Evolutionary conservation across 441 rosid species (phyloP), one percentile per base, ranked within the genome.

Genomic region (Brassica balearica): DNA sequence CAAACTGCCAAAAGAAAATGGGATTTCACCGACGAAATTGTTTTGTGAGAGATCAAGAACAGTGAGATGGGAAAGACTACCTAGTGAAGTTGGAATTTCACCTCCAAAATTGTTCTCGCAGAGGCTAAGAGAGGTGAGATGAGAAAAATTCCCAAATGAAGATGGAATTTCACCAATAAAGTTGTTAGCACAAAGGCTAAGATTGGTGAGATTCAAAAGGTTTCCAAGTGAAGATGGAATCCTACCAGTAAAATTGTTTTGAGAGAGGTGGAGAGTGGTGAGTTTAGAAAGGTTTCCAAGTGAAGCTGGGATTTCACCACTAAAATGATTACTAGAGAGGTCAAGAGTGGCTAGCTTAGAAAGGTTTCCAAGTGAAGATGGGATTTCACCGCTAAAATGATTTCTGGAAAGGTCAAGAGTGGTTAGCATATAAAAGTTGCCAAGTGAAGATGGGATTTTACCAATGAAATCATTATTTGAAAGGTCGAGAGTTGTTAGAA

Each of bases 141-240:
- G 63, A 10, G 63, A 59, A 59, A 59, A 5, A 11, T 20, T 22
- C 10, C 2, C 7, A 59, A 59, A 12, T 20, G 62, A 58, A 19
- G 27, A 58, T 34, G 19, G 74, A 7, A 70, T 56, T 7, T 34
- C 2, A 20, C 65, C 65, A 19, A 0, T 0, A 0, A 56, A 34
- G n/a, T 19, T 0, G 2, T 46, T 70, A 0, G 0, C 0, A 3
- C 1, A 32, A 0, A 70, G 65, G 19, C 0, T 0, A 2, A 70
- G 55, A 70, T 0, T 0, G 0, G 19, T 70, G 65, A 70, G 53
- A 58, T 2, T 3, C 5, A 6, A 34, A 3, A 36, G 74, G 2
- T 20, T 71, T 36, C 55, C 36, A 34, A 71, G 3, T 20, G 74
- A 71, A 34, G 14, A 71, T 34, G 23, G 46, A 2, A 71, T 58